A percentile compares a stretch with the other conserved stretches of the same genome.
These are phyloP conservation scores for Hymenoscyphus salicellus DNA, from an alignment of 2,329 filamentous ascomycete genomes.

Conservation along the genomic window DNA sequence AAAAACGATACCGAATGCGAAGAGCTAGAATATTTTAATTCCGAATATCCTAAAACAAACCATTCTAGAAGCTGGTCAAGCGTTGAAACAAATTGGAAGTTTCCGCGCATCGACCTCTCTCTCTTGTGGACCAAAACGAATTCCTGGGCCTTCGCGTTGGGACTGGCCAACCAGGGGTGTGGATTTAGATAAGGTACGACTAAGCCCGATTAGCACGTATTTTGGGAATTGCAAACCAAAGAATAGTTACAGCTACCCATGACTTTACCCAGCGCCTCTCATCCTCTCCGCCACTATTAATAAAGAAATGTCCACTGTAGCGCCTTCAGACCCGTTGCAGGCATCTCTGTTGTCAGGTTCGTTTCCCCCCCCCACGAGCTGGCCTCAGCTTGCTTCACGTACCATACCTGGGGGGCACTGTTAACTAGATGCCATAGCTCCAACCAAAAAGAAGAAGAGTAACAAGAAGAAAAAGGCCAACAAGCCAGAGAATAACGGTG, in stretches of 20 bases:
- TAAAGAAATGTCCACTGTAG: slow-evolving; percentile 35
- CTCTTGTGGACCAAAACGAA: neutral
- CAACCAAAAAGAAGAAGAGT: slow-evolving; percentile 52
- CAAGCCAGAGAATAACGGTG: slow-evolving; percentile 45
- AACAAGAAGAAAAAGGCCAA: slow-evolving; percentile 59
- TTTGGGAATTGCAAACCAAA: slow-evolving; percentile 1
- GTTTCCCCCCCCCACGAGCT: slow-evolving; percentile 17
- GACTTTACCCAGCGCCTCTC: slow-evolving; percentile 6
- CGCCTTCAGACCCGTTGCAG: slow-evolving; percentile 31
- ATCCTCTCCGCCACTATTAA: neutral
- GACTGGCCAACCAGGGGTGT: neutral
- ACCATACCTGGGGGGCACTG: slow-evolving; percentile 3
- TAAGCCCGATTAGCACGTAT: slow-evolving; percentile 1
- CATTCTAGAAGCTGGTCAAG: neutral
- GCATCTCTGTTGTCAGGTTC: slow-evolving; percentile 31
- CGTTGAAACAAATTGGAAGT: neutral
- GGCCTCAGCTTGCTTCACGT: slow-evolving; percentile 13
- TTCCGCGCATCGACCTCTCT: neutral
- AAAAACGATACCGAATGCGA: neutral
- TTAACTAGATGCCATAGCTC: slow-evolving; percentile 37
- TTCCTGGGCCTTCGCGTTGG: too few species aligned
- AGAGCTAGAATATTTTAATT: neutral
- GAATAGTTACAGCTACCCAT: neutral
- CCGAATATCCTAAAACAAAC: neutral
- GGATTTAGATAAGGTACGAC: neutral